Evolutionary conservation across 176 grass and related monocot species (phyloP).

Genomic region (maize (Zea mays)): DNA sequence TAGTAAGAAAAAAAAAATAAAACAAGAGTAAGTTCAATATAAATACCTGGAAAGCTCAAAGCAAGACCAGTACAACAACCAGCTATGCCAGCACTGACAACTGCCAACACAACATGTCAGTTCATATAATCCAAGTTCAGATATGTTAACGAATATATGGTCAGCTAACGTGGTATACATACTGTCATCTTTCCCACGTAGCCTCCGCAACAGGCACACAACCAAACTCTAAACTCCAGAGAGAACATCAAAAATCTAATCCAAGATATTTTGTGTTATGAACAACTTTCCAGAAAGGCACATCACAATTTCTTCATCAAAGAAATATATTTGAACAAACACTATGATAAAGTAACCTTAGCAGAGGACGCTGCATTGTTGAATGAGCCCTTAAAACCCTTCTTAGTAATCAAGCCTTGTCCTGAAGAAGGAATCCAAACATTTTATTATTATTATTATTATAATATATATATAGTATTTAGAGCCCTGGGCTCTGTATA

Average conservation of each 20-base stretch:
- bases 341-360: slow-evolving; percentile 54
- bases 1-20: not conserved
- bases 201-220: slow-evolving; percentile 72
- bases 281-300: not conserved
- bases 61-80: slow-evolving; percentile 92
- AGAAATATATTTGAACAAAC: not conserved
- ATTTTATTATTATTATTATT: too few species aligned
- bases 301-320: not conserved
- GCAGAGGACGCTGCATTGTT: slow-evolving; percentile 75
- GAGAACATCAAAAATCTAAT: slow-evolving; percentile 89
- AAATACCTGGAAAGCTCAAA: slow-evolving; percentile 63
- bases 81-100: slow-evolving; percentile 78
- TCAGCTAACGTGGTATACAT: slow-evolving; percentile 10
- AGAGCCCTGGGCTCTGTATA: too few species aligned
- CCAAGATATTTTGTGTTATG: slow-evolving; percentile 28
- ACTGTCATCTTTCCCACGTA: slow-evolving; percentile 98
- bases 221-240: slow-evolving; percentile 94
- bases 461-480: too few species aligned
- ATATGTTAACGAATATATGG: slow-evolving; percentile 18
- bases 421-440: slow-evolving; percentile 41
- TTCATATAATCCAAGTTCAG: slow-evolving; percentile 19
- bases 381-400: slow-evolving; percentile 86
- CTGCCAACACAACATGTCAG: slow-evolving; percentile 49
- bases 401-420: slow-evolving; percentile 83
- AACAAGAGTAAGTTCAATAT: not conserved